phyloP scores from a whole-genome alignment of 2,329 filamentous ascomycete species.

The Eutypa lata region DNA sequence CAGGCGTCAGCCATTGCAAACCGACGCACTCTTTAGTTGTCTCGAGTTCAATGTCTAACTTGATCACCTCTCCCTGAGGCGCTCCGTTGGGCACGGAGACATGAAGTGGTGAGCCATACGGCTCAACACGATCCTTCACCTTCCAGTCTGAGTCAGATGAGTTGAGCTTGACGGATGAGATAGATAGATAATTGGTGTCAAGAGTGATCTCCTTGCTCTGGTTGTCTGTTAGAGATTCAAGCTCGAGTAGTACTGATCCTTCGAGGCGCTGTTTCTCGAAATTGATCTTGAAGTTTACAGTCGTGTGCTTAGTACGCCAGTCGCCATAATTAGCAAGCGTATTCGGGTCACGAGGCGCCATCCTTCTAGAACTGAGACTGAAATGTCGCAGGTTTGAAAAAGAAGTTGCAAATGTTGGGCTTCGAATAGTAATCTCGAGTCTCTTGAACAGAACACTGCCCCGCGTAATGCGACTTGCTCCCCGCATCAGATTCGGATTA shows the following conservation, averaged over 20 bases:
- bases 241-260: slow-evolving; percentile 71
- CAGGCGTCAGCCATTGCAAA: slow-evolving; percentile 90
- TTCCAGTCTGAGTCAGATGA: slow-evolving; percentile 64
- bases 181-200: slow-evolving; percentile 80
- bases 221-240: slow-evolving; percentile 73
- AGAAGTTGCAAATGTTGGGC: slow-evolving; percentile 14
- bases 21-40: slow-evolving; percentile 89
- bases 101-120: slow-evolving; percentile 70
- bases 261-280: slow-evolving; percentile 76
- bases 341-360: slow-evolving; percentile 70
- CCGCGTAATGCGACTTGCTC: slow-evolving; percentile 20
- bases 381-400: slow-evolving; percentile 15
- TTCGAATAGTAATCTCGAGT: slow-evolving; percentile 25
- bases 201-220: slow-evolving; percentile 76
- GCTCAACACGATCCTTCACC: slow-evolving; percentile 65
- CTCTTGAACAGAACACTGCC: slow-evolving; percentile 25
- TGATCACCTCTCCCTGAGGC: slow-evolving; percentile 49
- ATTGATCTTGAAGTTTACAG: slow-evolving; percentile 76
- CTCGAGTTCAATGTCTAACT: slow-evolving; percentile 64
- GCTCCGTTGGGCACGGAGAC: slow-evolving; percentile 57
- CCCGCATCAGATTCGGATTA: slow-evolving; percentile 21
- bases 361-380: slow-evolving; percentile 17
- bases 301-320: slow-evolving; percentile 81
- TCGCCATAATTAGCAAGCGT: slow-evolving; percentile 89
- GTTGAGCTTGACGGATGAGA: slow-evolving; percentile 69